Percentiles rank a stretch among this genome's conserved stretches.
Conservation (phyloP, 306 rosid genomes). For the Cicer cuneatum region DNA sequence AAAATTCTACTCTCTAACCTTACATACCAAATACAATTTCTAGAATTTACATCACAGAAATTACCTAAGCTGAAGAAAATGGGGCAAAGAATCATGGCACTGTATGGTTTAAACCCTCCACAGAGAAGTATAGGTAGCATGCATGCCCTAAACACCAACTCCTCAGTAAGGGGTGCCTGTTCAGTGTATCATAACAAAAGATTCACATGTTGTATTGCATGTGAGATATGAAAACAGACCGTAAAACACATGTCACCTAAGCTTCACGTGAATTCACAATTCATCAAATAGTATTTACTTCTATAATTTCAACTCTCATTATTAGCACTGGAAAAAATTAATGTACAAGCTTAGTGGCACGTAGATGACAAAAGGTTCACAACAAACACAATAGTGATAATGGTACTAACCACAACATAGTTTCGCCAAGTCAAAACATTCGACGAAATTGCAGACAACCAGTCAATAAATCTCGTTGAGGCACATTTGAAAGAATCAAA, state of each 20-base stretch:
- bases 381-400: conserved; percentile 14
- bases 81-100: conserved; percentile 74
- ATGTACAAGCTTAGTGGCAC: conserved; percentile 21
- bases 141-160: conserved; percentile 95
- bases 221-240: conserved; percentile 19
- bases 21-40: conserved; percentile 32
- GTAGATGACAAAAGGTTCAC: background rate
- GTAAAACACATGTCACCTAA: background rate
- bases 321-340: conserved; percentile 11
- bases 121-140: conserved; percentile 95
- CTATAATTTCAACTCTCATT: background rate
- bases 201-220: conserved; percentile 32
- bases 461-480: conserved; percentile 39
- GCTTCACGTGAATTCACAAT: conserved; percentile 19
- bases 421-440: conserved; percentile 77
- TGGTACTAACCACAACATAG: conserved; percentile 82
- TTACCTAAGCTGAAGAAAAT: conserved; percentile 92
- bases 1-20: conserved; percentile 12
- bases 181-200: conserved; percentile 39
- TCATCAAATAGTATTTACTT: conserved; percentile 9
- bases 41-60: conserved; percentile 41
- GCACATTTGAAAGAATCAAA: conserved; percentile 46
- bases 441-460: conserved; percentile 48
- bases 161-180: conserved; percentile 95
- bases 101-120: conserved; percentile 73